Evolutionary conservation across 179 eudicot species (phyloP), one percentile per base, ranked within the genome.

Genomic region (Carnegiea gigantea): DNA sequence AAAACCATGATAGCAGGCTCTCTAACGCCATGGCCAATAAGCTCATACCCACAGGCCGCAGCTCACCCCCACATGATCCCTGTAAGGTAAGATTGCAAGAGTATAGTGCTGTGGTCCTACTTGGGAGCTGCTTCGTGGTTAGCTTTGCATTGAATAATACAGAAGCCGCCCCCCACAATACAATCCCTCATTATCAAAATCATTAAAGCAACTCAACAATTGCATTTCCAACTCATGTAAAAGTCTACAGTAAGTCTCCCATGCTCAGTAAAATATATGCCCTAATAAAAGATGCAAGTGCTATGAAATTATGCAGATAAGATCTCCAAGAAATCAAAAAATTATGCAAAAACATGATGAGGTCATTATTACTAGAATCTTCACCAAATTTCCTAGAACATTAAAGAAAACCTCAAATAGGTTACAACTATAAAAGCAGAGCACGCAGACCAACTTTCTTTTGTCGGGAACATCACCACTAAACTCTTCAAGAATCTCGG

Each of bases 381-480:
- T 77, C 26, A 80, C 76, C 78, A 70, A 80, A 80, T 77, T 64
- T n/a, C 81, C 84, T 84, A 84, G 24, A 73, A 80, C 77, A 84
- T 71, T 9, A 33, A 14, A 51, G 67, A 77, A 77, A 70, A 70
- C 68, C 70, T 70, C 80, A 75, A 83, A 48, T 44, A 77, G 59
- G 76, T 67, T 48, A 23, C 79, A 49, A 18, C 83, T 80, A 80
- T 43, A 48, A 75, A 54, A 77, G 38, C 74, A 21, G 46, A 48
- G 24, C 60, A 64, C 44, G 36, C 51, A 54, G 65, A 78, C 49
- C 76, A 60, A 15, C 76, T 10, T 20, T 33, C 75, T 18, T 79
- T 65, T 48, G 67, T 38, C 82, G 46, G 33, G 30, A 79, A 49
- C 17, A 38, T 48, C 51, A 38, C 75, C 64, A 57, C 51, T 12